Conservation (phyloP, 169 alveolate species). For the Plasmodium relictum region DNA sequence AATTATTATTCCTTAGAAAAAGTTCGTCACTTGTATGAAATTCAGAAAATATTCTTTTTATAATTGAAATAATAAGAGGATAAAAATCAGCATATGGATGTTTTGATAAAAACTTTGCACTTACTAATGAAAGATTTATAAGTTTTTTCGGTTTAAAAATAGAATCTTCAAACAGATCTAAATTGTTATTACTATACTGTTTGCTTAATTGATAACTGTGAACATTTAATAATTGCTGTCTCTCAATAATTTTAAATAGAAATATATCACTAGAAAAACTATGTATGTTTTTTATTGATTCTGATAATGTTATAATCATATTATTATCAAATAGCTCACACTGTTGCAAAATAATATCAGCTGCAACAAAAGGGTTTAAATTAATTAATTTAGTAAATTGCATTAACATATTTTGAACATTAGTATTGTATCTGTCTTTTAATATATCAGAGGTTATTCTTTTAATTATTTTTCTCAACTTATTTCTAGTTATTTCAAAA, state of each 20-base stretch:
- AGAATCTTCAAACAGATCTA: slow-evolving; percentile 36
- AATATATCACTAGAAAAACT: slow-evolving; percentile 54
- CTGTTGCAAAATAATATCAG: slow-evolving; percentile 47
- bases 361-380: slow-evolving; percentile 42
- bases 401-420: slow-evolving; percentile 25
- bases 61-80: slow-evolving; percentile 40
- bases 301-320: slow-evolving; percentile 70
- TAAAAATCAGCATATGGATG: slow-evolving; percentile 52
- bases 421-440: slow-evolving; percentile 40
- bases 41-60: slow-evolving; percentile 63
- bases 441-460: slow-evolving; percentile 56
- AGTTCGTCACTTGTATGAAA: slow-evolving; percentile 31
- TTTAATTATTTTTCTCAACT: slow-evolving; percentile 54
- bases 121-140: slow-evolving; percentile 41
- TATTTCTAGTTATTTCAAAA: slow-evolving; percentile 24
- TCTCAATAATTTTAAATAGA: slow-evolving; percentile 53
- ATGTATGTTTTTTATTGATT: slow-evolving; percentile 51
- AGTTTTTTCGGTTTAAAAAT: slow-evolving; percentile 51
- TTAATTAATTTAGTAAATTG: slow-evolving; percentile 26
- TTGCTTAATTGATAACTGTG: slow-evolving; percentile 41
- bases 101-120: slow-evolving; percentile 59
- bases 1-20: slow-evolving; percentile 1
- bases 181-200: slow-evolving; percentile 38
- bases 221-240: slow-evolving; percentile 62
- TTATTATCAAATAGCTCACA: slow-evolving; percentile 61